These are phyloP conservation scores for Hemileccinum rubropunctum DNA, from an alignment of 768 basidiomycete genomes.

Conservation along the genomic window DNA sequence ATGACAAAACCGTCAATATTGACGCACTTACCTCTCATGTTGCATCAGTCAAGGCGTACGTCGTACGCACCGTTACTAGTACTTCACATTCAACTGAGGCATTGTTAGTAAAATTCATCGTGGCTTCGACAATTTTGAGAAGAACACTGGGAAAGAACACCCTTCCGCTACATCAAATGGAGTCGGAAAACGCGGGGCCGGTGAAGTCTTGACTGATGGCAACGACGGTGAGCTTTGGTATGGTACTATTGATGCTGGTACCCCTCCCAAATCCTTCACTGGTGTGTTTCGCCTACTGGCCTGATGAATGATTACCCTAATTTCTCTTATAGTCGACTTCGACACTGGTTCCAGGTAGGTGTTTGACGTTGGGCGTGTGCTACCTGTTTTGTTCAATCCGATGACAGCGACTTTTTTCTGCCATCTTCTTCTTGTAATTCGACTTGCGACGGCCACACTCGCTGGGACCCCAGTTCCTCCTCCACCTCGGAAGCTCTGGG, in stretches of 20 bases:
- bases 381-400: background rate
- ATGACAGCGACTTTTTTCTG: slow-evolving; percentile 17
- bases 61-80: background rate
- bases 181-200: background rate
- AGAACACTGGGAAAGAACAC: slow-evolving; percentile 1
- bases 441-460: slow-evolving; percentile 28
- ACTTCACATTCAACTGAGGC: background rate
- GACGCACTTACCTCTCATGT: slow-evolving; percentile 7
- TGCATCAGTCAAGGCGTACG: slow-evolving; percentile 3
- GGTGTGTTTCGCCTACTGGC: background rate
- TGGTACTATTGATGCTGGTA: slow-evolving; percentile 10
- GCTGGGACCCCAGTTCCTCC: slow-evolving; percentile 22
- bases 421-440: background rate
- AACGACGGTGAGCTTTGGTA: slow-evolving; percentile 4
- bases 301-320: slow-evolving; percentile 18
- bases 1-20: background rate
- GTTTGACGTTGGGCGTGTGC: background rate
- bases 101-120: slow-evolving; percentile 1
- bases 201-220: background rate
- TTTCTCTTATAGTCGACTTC: slow-evolving; percentile 15
- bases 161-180: background rate
- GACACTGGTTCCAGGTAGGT: slow-evolving; percentile 22
- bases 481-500: slow-evolving; percentile 25
- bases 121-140: background rate
- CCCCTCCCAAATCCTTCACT: background rate